phyloP scores from a whole-genome alignment of 768 basidiomycete genomes.

The Russula sp. region DNA sequence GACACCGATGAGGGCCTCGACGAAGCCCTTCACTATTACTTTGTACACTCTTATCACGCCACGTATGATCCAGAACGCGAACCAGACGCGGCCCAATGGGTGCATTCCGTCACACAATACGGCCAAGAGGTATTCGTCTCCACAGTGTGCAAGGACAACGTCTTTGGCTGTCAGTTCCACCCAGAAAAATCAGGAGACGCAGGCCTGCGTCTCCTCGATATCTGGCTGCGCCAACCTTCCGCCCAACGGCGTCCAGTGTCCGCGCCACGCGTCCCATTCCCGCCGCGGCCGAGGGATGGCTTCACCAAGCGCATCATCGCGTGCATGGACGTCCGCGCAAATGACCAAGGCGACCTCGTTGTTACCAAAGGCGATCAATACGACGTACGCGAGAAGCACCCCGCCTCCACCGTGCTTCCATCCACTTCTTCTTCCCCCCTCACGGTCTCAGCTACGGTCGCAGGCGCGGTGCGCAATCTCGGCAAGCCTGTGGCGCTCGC shows the following conservation, averaged over 20 bases:
- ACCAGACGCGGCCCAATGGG: conserved; percentile 62
- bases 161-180: conserved; percentile 94
- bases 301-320: conserved; percentile 94
- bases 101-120: conserved; percentile 84
- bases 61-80: conserved; percentile 54
- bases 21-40: conserved; percentile 76
- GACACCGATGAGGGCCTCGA: conserved; percentile 41
- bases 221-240: conserved; percentile 64
- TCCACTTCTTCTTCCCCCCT: conserved; percentile 18
- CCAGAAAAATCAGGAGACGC: conserved; percentile 94
- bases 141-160: conserved; percentile 69
- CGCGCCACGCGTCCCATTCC: conserved; percentile 30
- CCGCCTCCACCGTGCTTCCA: not conserved
- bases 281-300: conserved; percentile 45
- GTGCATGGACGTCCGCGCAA: conserved; percentile 95
- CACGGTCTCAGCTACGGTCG: conserved; percentile 42
- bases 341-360: conserved; percentile 93
- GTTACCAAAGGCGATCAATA: conserved; percentile 99
- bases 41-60: conserved; percentile 92
- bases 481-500: conserved; percentile 95
- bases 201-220: conserved; percentile 69
- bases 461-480: conserved; percentile 86
- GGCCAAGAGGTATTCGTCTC: conserved; percentile 91
- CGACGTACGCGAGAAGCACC: conserved; percentile 81
- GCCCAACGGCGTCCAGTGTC: conserved; percentile 33